Evolutionary conservation across 805 yeast species (phyloP).

Genomic region (Candida argentea): DNA sequence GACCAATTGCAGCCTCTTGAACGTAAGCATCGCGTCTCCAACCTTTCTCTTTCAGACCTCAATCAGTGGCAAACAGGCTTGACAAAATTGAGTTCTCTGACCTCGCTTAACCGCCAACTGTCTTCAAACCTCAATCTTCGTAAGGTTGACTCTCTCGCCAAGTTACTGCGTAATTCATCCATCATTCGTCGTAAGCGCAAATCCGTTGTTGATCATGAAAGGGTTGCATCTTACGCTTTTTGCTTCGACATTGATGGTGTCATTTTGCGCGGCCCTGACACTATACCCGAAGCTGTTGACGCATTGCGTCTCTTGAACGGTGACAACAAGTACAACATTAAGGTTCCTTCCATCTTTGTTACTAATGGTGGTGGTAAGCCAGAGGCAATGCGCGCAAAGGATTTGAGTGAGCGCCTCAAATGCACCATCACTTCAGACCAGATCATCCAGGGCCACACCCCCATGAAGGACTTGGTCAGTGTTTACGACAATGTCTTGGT

Average conservation of each 20-base stretch:
- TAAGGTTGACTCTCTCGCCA: constrained; percentile 35
- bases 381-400: constrained; percentile 64
- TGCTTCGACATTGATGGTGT: constrained; percentile 94
- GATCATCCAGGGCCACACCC: constrained; percentile 89
- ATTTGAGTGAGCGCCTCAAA: constrained; percentile 52
- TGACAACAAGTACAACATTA: constrained; percentile 63
- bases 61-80: constrained; percentile 51
- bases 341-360: constrained; percentile 74
- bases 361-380: constrained; percentile 92
- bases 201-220: constrained; percentile 50
- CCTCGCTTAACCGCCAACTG: constrained; percentile 19
- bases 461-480: constrained; percentile 74
- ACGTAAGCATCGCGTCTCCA: constrained; percentile 54
- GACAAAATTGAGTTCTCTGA: constrained; percentile 27
- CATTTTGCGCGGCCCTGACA: constrained; percentile 72
- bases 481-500: constrained; percentile 67
- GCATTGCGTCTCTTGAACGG: constrained; percentile 71
- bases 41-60: constrained; percentile 55
- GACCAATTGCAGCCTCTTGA: constrained; percentile 55
- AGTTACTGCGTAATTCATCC: constrained; percentile 36
- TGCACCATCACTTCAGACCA: constrained; percentile 61
- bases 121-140: constrained; percentile 26
- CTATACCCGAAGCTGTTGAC: constrained; percentile 69
- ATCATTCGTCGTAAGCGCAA: constrained; percentile 39
- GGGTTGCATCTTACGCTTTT: constrained; percentile 78